Evolutionary conservation across 257 asterid species (phyloP), one percentile per base, ranked within the genome.

Genomic region (Haberlea rhodopensis): DNA sequence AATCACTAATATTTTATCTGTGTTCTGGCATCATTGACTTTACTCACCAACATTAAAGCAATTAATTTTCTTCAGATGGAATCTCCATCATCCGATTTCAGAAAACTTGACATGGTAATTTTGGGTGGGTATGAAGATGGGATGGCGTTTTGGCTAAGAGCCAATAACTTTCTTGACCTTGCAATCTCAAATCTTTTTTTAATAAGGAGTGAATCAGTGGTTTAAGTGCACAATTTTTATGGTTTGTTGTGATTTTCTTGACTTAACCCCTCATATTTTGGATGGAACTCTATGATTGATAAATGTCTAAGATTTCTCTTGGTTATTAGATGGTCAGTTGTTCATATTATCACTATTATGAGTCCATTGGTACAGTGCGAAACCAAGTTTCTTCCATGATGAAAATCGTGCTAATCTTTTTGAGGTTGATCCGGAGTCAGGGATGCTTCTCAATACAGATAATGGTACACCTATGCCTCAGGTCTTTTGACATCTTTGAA

Each of bases 391-490:
- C 80, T 94, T 94, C 77, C 97, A 81, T 69, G 99, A 94, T 70
- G 97, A 90, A 78, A 86, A 70, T 71, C 96, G 85, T 69, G 87
- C 96, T 55, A 87, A 72, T 73, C 86, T 91, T 72, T 89, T 89
- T 80, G 95, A 89, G 87, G 98, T 91, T 67, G 96, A 83, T 61
- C 85, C 83, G 2, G 85, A 73, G 75, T 81, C 96, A 27, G 96
- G 98, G 31, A 87, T 91, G 98, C 98, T 91, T 65, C 78, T 76
- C 27, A 91, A 91, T 75, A 91, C 98, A 3, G 97, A 94, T 75
- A 90, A 90, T 72, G 99, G 99, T 62, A 85, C 96, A 60, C 99
- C 99, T 71, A 86, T 90, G 97, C 79, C 96, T 75, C 91, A 79
- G 90, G 99, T 94, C 67, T 67, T 80, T 75, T 70, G 62, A 66